Base-by-base conservation (phyloP, 2,329 filamentous ascomycete species). In the Orbilia oligospora region DNA sequence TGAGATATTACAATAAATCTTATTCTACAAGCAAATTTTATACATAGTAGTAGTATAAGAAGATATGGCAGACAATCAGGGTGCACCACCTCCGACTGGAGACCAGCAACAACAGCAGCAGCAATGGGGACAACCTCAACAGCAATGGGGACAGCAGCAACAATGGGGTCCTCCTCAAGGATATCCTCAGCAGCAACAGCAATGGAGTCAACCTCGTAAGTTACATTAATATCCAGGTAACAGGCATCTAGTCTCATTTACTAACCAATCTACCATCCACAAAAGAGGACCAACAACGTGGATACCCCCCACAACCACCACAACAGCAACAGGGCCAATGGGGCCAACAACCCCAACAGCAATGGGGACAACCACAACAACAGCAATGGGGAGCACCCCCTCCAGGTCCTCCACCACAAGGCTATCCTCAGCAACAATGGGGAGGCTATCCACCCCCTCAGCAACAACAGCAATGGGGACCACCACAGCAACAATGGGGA, bases 401-500 rank as follows among this genome's bases (percentile, higher is more conserved):
- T 68, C 68, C 44, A 16, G 44, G 67, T 16, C 56, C 55, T 41
- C 55, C 68, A 24, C 68, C 36, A 38, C 12, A 49, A 36, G 27
- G 27, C 27, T 30, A 30, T 6, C 27, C 64, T 5, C 46, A 68
- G 8, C 51, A 55, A 24, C 51, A 55, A 18, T 55, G 51, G 51
- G 51, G 51, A 33, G 61, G 61, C 20, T 44, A 44, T 10, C 44
- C 61, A 67, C 55, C 64, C 36, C 44, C 44, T 41, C 51, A 82
- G 27, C 82, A 81, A 49, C 81, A 82, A n/a, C 81, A 81, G 5
- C 82, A 81, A 12, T 8, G 33, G 9, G 33, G 33, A 6, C 44
- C 16, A 53, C 51, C 81, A 30, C 82, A 81, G 46, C 81, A 82
- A 18, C 81, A 81, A 8, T 81, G 81, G 49, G 38, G 46, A 69